Evolutionary conservation across 164 flowering plant species (phyloP), one percentile per base, ranked within the genome.

Genomic region (Magnolia sinica): DNA sequence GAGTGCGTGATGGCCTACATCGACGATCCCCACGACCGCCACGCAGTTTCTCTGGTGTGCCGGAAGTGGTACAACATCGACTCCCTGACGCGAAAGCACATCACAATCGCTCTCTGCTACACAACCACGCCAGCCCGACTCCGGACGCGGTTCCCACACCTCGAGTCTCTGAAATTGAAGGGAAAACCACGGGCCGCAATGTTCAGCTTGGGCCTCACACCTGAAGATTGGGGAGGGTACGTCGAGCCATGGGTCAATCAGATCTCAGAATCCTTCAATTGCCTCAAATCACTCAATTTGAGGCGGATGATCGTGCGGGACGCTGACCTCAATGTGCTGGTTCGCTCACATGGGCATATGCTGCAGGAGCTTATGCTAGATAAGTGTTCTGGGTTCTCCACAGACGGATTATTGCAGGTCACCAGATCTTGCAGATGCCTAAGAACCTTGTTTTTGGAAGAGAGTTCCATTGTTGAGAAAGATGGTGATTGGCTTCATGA

Each of bases 151-250:
- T 94, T 96, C 75, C 82, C 79, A 1, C 79, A 81, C 74, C 86
- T 95, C 0, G 96, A 92, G 77, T 91, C 94, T 2, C 76, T 95
- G 81, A 91, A 87, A 80, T 78, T 96, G 78, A 96, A 96, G 83
- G 99, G 97, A 50, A 94, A 92, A 81, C 99, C 99, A 2, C 84
- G 99, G 76, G 98, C 97, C 10, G 91, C 99, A 13, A 94, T 94
- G 98, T 96, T 91, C 75, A 92, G 94, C 78, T 27, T 27, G 29
- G 29, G 29, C 1, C 79, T 96, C 80, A 92, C 94, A 64, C 97
- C 95, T 0, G 96, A 94, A 68, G 89, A 96, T 77, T 96, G 99
- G 99, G 99, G 99, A 1, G 98, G 99, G 18, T 92, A 84, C 31
- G 97, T 85, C 2, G 86, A 86, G 1, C 99, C 98, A 0, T 96